Base-by-base conservation (phyloP, 208 protist species). In the Leishmania mexicana region DNA sequence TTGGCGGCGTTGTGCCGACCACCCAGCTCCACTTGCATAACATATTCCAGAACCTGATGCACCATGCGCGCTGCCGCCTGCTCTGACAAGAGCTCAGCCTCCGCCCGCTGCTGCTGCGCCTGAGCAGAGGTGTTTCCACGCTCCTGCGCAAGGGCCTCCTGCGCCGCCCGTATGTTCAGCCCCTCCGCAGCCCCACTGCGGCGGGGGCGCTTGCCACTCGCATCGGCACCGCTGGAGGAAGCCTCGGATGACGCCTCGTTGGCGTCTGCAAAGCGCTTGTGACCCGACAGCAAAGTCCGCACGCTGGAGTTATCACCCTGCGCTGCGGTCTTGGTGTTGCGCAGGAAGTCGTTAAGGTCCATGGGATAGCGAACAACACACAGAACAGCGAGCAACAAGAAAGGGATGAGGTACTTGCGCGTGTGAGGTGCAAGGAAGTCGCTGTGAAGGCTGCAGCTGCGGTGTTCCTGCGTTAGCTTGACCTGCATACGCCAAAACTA, bases 31-130 rank as follows among this genome's bases (percentile, higher is more conserved):
- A 75, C 58, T 45, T 70, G 68, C 85, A 97, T 84, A 15, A 97
- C 88, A 79, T 95, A 94, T 67, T 92, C 87, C 70, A 96, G 54
- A 38, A 96, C 80, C n/a, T 77, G 85, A 78, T 90, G 81, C 19
- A 85, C 86, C 74, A 93, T 81, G 40, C 83, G 68, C 3, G 85
- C 85, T 3, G 85, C 81, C 4, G 80, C 82, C 71, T 85, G 79
- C 76, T 84, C 85, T 0, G 86, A 85, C 35, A 87, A 78, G n/a
- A 84, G 78, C 47, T 81, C 64, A 2, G 83, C 79, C 42, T 74
- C 74, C 51, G 57, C 76, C n/a, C 76, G 72, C 53, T 81, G 83
- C 72, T 84, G 38, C 68, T 77, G 83, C 28, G 79, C 84, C 8
- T 83, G 72, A 8, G 76, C 78, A 1, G 80, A 81, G 21, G 76